Evolutionary conservation across 169 alveolate species (phyloP).

Genomic region (Toxoplasma gondii): DNA sequence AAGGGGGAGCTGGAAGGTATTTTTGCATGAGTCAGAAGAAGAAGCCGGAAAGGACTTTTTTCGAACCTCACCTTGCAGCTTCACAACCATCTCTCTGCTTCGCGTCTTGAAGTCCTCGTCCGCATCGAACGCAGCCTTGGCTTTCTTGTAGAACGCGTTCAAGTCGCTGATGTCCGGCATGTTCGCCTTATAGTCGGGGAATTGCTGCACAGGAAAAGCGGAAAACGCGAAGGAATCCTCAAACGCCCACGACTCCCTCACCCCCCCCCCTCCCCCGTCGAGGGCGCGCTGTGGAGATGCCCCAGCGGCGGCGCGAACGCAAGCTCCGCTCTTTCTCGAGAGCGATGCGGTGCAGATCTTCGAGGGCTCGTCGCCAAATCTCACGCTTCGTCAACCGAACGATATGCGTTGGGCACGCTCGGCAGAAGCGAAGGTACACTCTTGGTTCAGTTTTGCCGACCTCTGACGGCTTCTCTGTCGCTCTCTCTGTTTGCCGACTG

Average conservation of each 20-base stretch:
- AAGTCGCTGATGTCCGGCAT: slow-evolving; percentile 94
- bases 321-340: too few relatives aligned
- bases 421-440: too few relatives aligned
- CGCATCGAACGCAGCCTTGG: slow-evolving; percentile 90
- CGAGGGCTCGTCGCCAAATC: too few relatives aligned
- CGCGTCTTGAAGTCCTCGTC: slow-evolving; percentile 89
- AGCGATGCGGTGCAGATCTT: too few relatives aligned
- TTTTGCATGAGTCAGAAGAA: not conserved
- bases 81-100: slow-evolving; percentile 87
- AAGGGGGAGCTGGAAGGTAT: too few relatives aligned
- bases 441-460: too few relatives aligned
- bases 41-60: not conserved
- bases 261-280: not conserved
- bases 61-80: slow-evolving; percentile 84
- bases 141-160: slow-evolving; percentile 94
- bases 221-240: not conserved
- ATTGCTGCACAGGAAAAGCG: slow-evolving; percentile 64
- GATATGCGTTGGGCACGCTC: too few relatives aligned
- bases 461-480: too few relatives aligned
- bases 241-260: not conserved
- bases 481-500: too few relatives aligned
- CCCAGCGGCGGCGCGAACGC: not conserved
- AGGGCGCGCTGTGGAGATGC: not conserved
- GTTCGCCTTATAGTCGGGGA: slow-evolving; percentile 91
- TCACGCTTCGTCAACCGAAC: too few relatives aligned